Evolutionary conservation across 768 basidiomycete genomes (phyloP).

Genomic region (Lanmaoa pseudosensibilis): DNA sequence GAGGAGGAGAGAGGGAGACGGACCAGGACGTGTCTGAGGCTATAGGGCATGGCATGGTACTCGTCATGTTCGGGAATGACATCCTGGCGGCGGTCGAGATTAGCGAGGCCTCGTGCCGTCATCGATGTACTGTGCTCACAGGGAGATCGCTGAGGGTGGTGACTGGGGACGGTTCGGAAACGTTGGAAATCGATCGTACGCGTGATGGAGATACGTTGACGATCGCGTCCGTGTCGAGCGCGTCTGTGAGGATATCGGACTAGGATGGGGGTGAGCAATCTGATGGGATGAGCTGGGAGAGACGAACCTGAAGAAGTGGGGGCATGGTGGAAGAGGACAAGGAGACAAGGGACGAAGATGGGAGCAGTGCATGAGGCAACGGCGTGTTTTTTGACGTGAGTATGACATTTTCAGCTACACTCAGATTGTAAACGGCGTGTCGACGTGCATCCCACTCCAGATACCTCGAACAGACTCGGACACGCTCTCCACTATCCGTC

Average conservation of each 20-base stretch:
- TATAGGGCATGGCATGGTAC: conserved; percentile 30
- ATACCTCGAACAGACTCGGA: conserved; percentile 84
- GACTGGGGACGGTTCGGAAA: conserved; percentile 24
- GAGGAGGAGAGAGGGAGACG: conserved; percentile 7
- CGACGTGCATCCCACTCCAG: conserved; percentile 86
- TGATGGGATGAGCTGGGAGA: not conserved
- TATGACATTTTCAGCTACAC: conserved; percentile 12
- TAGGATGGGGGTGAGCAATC: not conserved
- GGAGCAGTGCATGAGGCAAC: conserved; percentile 25
- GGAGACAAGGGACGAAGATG: not conserved
- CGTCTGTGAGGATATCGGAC: conserved; percentile 8
- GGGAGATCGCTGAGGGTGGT: conserved; percentile 26
- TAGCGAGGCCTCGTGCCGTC: conserved; percentile 19
- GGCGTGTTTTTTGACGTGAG: conserved; percentile 35
- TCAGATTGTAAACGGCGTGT: conserved; percentile 59
- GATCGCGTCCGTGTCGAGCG: conserved; percentile 21
- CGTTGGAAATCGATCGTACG: not conserved
- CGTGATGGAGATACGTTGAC: conserved; percentile 25
- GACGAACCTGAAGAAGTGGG: not conserved
- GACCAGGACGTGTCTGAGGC: conserved; percentile 31
- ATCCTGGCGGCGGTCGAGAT: conserved; percentile 28
- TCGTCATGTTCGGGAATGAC: conserved; percentile 30
- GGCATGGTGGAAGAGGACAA: conserved; percentile 3
- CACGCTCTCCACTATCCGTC: conserved; percentile 68
- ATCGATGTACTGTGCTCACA: conserved; percentile 26